phyloP scores from a whole-genome alignment of 306 rosid genomes.

The Adenanthera pavonina region DNA sequence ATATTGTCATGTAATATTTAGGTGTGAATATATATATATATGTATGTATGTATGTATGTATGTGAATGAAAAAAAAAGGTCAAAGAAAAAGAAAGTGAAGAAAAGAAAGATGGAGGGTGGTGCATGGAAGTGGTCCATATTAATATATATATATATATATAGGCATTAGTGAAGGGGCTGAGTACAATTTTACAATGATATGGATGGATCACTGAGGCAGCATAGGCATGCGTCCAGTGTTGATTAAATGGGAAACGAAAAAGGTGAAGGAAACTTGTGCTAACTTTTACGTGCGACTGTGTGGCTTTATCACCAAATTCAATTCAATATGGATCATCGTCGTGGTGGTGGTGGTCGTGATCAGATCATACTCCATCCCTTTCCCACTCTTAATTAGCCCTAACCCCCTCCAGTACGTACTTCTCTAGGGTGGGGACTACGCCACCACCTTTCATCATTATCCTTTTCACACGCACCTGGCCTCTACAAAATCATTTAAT shows the following conservation, averaged over 20 bases:
- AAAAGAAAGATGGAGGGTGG: not conserved
- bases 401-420: slow-evolving; percentile 42
- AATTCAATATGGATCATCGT: too few species aligned
- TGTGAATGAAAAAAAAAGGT: too few species aligned
- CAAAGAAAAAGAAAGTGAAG: too few species aligned
- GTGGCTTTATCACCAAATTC: too few species aligned
- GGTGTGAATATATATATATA: too few species aligned
- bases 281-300: slow-evolving; percentile 37
- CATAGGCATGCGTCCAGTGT: slow-evolving; percentile 57
- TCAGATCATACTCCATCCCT: slow-evolving; percentile 17
- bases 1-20: too few species aligned
- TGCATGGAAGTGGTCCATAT: not conserved
- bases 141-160: not conserved
- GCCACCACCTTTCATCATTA: not conserved
- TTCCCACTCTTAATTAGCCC: slow-evolving; percentile 47
- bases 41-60: too few species aligned
- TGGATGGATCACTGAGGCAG: slow-evolving; percentile 54
- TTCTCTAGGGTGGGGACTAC: slow-evolving; percentile 47
- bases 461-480: not conserved
- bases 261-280: slow-evolving; percentile 30
- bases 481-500: not conserved
- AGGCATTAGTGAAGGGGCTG: not conserved
- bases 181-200: slow-evolving; percentile 55
- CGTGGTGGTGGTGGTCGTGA: too few species aligned
- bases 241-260: slow-evolving; percentile 44